A percentile compares a stretch with the other conserved stretches of the same genome.
Conservation (phyloP, 225 moss, liverwort and hornwort species). For the Pleurozium schreberi region DNA sequence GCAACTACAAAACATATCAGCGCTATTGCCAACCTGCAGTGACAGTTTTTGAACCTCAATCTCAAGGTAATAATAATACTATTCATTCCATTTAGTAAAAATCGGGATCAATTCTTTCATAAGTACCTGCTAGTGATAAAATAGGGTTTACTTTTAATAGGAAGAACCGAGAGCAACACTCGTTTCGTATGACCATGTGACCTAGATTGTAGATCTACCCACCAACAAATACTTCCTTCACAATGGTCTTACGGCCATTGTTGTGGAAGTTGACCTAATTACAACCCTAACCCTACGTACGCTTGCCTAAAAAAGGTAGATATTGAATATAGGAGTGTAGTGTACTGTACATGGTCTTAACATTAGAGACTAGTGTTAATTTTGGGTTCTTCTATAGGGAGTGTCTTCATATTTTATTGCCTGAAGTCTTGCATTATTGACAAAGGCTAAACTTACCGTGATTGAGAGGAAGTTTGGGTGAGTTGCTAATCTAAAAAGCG, state of each 20-base stretch:
- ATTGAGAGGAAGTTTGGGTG: neutral
- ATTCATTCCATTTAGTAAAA: no score
- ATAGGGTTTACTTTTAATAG: neutral
- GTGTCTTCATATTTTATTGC: neutral
- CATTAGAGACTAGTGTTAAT: neutral
- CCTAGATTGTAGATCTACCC: neutral
- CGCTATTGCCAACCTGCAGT: slow-evolving; percentile 58
- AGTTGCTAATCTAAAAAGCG: neutral
- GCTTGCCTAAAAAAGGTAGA: neutral
- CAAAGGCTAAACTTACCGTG: neutral
- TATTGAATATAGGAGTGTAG: neutral
- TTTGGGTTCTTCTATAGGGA: neutral
- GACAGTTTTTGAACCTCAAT: slow-evolving; percentile 85
- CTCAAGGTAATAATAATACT: slow-evolving; percentile 30
- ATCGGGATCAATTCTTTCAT: neutral
- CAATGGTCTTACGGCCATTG: neutral
- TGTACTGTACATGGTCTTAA: neutral
- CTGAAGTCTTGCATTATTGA: neutral
- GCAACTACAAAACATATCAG: slow-evolving; percentile 60
- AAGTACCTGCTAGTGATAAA: neutral
- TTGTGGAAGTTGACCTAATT: neutral
- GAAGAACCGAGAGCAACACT: neutral
- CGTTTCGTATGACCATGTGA: neutral
- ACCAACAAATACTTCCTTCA: neutral
- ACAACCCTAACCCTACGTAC: neutral